These are phyloP conservation scores for Chlorella sp. DNA, from an alignment of 139 green algal genomes.

Conservation along the genomic window DNA sequence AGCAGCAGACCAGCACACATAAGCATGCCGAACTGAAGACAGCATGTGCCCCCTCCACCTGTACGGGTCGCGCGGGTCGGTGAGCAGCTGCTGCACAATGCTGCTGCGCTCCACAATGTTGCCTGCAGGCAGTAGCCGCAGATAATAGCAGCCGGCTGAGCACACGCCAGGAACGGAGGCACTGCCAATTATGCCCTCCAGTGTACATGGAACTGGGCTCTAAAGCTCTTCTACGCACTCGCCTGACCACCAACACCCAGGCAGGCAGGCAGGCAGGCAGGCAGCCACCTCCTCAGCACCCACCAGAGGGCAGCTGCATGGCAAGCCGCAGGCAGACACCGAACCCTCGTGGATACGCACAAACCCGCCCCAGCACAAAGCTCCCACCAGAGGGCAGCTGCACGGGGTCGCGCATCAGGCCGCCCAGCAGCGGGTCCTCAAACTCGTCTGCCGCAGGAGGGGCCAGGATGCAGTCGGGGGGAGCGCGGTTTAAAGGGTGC, in stretches of 20 bases:
- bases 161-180: too few relatives aligned
- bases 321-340: too few relatives aligned
- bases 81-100: slow-evolving; percentile 93
- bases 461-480: background rate
- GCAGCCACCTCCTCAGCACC: background rate
- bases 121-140: slow-evolving; percentile 31
- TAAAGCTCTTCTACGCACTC: too few relatives aligned
- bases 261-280: too few relatives aligned
- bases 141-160: too few relatives aligned
- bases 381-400: slow-evolving; percentile 72
- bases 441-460: slow-evolving; percentile 86
- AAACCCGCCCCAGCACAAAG: background rate
- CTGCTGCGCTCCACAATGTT: slow-evolving; percentile 80
- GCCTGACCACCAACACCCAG: too few relatives aligned
- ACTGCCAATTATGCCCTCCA: too few relatives aligned
- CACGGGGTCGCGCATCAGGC: slow-evolving; percentile 93
- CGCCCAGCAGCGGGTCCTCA: slow-evolving; percentile 75
- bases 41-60: slow-evolving; percentile 52
- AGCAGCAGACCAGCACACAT: too few relatives aligned
- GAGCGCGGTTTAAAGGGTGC: too few relatives aligned
- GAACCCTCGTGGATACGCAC: background rate
- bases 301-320: background rate
- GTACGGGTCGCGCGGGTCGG: slow-evolving; percentile 91
- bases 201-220: too few relatives aligned
- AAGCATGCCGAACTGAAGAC: too few relatives aligned